phyloP scores from a whole-genome alignment of 2,329 filamentous ascomycete species.

The Phialophora verrucosa region DNA sequence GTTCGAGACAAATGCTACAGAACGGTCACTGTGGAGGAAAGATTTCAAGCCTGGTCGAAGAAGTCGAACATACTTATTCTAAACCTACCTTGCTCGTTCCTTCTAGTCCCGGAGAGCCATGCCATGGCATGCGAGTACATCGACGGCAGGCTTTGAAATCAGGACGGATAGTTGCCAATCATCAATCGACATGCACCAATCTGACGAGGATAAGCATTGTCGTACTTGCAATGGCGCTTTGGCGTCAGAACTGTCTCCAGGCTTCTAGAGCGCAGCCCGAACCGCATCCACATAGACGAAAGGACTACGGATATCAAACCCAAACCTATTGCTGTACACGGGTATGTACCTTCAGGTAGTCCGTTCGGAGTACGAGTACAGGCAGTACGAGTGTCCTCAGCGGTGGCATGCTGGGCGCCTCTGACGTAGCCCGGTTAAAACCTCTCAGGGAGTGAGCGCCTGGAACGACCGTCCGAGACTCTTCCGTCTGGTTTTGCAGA shows the following conservation, averaged over 20 bases:
- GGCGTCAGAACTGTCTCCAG: not conserved
- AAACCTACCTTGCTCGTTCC: not conserved
- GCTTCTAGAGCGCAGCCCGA: not conserved
- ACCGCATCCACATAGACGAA: not conserved
- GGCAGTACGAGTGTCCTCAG: not conserved
- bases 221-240: not conserved
- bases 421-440: not conserved
- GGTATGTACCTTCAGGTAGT: not conserved
- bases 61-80: not conserved
- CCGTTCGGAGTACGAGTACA: not conserved
- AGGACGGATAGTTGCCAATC: not conserved
- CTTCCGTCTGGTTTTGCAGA: not conserved
- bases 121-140: not conserved
- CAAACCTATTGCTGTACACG: not conserved
- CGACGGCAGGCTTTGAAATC: conserved; percentile 1
- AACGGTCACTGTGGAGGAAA: not conserved
- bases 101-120: not conserved
- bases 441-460: not conserved
- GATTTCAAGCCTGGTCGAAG: not conserved
- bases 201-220: not conserved
- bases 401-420: not conserved
- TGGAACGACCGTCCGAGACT: not conserved
- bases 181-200: not conserved
- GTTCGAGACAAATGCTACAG: not conserved
- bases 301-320: not conserved